Evolutionary conservation across 805 yeast genomes (phyloP).

Genomic region (Candida golubevii): DNA sequence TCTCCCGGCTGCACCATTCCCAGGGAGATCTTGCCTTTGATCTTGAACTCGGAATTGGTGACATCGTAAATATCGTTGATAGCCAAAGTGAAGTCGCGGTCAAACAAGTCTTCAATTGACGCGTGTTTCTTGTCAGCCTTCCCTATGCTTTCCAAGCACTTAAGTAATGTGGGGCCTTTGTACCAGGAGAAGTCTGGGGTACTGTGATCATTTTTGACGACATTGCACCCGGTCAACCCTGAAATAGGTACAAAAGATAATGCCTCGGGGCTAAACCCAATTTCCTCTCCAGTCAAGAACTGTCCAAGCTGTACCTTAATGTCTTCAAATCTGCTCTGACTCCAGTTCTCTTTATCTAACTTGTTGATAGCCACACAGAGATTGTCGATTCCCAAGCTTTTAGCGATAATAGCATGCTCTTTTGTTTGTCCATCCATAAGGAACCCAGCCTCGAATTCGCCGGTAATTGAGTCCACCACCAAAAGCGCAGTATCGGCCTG

Average conservation of each 20-base stretch:
- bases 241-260: constrained; percentile 62
- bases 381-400: constrained; percentile 59
- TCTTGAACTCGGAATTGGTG: constrained; percentile 44
- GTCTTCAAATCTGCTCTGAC: constrained; percentile 45
- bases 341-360: constrained; percentile 62
- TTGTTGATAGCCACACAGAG: constrained; percentile 66
- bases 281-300: constrained; percentile 45
- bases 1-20: constrained; percentile 75
- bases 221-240: constrained; percentile 65
- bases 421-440: constrained; percentile 68
- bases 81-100: constrained; percentile 49
- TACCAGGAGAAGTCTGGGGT: constrained; percentile 43
- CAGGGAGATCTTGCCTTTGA: constrained; percentile 62
- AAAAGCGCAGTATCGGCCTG: constrained; percentile 75
- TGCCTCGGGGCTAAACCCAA: constrained; percentile 43
- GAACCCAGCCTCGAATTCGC: constrained; percentile 72
- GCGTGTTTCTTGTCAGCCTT: background rate
- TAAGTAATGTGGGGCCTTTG: constrained; percentile 40
- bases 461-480: constrained; percentile 61
- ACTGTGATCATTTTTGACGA: constrained; percentile 39
- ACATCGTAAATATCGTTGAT: constrained; percentile 57
- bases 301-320: constrained; percentile 47
- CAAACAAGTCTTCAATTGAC: constrained; percentile 11
- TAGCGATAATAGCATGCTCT: constrained; percentile 69
- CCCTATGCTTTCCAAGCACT: constrained; percentile 33